These are phyloP conservation scores for Nevesoporus exiguus DNA, from an alignment of 768 basidiomycete genomes.

Conservation along the genomic window DNA sequence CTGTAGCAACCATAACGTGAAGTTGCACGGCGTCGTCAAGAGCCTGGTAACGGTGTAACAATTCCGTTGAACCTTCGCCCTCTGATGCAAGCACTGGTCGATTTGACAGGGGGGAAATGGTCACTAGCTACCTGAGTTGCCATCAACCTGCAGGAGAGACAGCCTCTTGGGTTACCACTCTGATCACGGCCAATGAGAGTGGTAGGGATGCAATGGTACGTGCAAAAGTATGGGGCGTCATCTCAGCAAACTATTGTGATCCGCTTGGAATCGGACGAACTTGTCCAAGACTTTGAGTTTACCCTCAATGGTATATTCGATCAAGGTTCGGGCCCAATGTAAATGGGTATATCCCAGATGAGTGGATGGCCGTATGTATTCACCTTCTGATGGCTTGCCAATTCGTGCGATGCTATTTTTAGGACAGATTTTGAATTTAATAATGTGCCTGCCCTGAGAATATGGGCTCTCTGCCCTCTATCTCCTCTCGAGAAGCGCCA, in stretches of 20 bases:
- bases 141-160: not conserved
- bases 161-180: not conserved
- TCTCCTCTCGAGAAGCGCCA: conserved; percentile 2
- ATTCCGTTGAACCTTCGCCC: not conserved
- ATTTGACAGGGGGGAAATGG: not conserved
- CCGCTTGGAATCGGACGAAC: not conserved
- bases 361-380: conserved; percentile 8
- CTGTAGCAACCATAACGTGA: not conserved
- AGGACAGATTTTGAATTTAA: not conserved
- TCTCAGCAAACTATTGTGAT: not conserved
- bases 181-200: too few species aligned
- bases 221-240: not conserved
- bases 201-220: not conserved
- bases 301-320: conserved; percentile 7
- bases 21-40: not conserved
- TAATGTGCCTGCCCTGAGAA: conserved; percentile 18
- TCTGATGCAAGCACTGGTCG: not conserved
- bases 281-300: conserved; percentile 1
- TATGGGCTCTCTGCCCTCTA: conserved; percentile 11
- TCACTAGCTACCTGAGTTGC: not conserved
- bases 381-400: conserved; percentile 8
- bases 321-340: conserved; percentile 8
- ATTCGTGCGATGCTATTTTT: not conserved
- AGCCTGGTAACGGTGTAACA: not conserved
- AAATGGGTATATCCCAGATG: conserved; percentile 1